Evolutionary conservation across 1,139 yeast species (phyloP), one percentile per base, ranked within the genome.

Genomic region (Candida buenavistaensis): DNA sequence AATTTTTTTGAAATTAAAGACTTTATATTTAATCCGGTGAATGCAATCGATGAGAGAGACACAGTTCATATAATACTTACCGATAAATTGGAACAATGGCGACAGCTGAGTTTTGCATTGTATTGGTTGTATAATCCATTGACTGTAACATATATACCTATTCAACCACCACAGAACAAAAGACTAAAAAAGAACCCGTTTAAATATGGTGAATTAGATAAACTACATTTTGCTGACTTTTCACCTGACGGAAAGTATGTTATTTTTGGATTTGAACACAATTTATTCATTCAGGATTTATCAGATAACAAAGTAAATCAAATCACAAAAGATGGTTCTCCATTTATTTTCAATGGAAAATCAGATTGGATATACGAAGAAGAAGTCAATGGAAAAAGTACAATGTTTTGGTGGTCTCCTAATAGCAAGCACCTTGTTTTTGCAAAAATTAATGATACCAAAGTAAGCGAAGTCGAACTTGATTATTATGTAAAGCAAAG

Each of bases 351-450:
- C 49, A 65, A 77, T 43, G 82, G 82, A 14, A 70, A 70, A 38
- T 80, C 82, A 1, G 82, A 77, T 47, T 77, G 82, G 82, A 80
- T 77, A 7, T 77, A 77, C 44, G 82, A 77, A 50, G 82, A 77
- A 47, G 82, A 77, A 46, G 89, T 92, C 1, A 57, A 82, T 4
- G 70, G 75, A 0, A 64, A 69, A 5, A 87, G 83, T 45, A 64
- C 64, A 28, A 78, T 94, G 3, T 57, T 88, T 14, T 92, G 96
- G 95, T 92, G 97, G 96, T 72, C 92, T 10, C 83, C 85, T 0
- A 78, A 82, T 47, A 89, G 85, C 43, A 57, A 75, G 5, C 64
- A 69, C 40, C 52, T 92, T 32, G 75, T 89, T 0, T 92, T 68
- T 52, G 69, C 86, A 28, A 69, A 74, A 26, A 68, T 86, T 12